Percentiles rank a stretch among this genome's conserved stretches.
Evolutionary conservation across 768 basidiomycete genomes (phyloP).

Genomic region (Macrolepiota dolichaula): DNA sequence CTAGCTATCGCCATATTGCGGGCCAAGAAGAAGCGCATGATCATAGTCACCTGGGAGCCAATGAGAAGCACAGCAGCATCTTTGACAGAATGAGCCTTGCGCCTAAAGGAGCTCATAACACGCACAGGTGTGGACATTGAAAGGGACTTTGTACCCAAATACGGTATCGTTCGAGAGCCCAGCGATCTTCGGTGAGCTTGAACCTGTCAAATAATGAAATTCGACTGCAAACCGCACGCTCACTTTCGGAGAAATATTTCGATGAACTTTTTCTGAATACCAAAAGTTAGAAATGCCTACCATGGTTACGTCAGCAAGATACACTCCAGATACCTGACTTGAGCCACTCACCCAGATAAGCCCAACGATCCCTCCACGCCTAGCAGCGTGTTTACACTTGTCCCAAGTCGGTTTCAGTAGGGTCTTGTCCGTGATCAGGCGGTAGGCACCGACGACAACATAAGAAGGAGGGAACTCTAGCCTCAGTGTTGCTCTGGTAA

Average conservation of each 20-base stretch:
- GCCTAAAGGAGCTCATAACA: neutral
- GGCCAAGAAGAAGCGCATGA: conserved; percentile 80
- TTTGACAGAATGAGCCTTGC: conserved; percentile 22
- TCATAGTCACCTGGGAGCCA: conserved; percentile 67
- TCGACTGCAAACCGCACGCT: conserved; percentile 13
- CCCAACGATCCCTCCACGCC: conserved; percentile 68
- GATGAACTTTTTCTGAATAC: conserved; percentile 68
- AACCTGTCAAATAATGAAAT: neutral
- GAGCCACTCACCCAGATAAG: conserved; percentile 56
- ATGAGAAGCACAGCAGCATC: conserved; percentile 76
- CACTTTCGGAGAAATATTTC: conserved; percentile 62
- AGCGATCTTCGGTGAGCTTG: conserved; percentile 59
- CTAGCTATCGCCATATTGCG: conserved; percentile 81
- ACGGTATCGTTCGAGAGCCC: conserved; percentile 61
- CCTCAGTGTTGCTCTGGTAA: conserved; percentile 53
- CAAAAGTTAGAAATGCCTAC: conserved; percentile 66
- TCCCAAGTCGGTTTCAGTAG: conserved; percentile 78
- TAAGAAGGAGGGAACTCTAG: conserved; percentile 82
- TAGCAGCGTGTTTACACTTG: conserved; percentile 77
- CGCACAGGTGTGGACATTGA: conserved; percentile 70
- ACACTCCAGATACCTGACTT: neutral
- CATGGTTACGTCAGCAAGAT: neutral
- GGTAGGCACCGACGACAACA: conserved; percentile 79
- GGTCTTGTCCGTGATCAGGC: conserved; percentile 69
- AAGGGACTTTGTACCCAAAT: conserved; percentile 63